Percentiles rank a stretch among this genome's conserved stretches.
phyloP scores from a whole-genome alignment of 805 yeast genomes.

The Cyberlindnera meyerae region DNA sequence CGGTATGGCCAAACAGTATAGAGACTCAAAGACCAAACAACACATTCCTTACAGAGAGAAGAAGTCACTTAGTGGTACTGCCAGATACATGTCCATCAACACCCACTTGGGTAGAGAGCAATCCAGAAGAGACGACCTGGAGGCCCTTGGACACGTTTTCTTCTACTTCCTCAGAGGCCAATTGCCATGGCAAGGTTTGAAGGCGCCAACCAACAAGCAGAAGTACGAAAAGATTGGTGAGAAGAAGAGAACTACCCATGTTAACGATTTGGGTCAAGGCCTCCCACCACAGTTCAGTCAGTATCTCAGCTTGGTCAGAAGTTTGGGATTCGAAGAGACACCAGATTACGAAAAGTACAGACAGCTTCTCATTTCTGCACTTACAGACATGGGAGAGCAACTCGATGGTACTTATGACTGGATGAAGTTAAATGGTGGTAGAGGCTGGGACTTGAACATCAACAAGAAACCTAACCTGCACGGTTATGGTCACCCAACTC shows the following conservation, averaged over 20 bases:
- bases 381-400: slow-evolving; percentile 51
- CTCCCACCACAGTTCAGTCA: slow-evolving; percentile 73
- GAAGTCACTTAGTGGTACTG: slow-evolving; percentile 78
- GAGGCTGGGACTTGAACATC: slow-evolving; percentile 74
- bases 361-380: slow-evolving; percentile 52
- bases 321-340: slow-evolving; percentile 69
- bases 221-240: slow-evolving; percentile 83
- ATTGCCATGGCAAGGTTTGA: slow-evolving; percentile 87
- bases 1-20: slow-evolving; percentile 83
- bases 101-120: slow-evolving; percentile 87
- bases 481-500: slow-evolving; percentile 75
- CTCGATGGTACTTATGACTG: slow-evolving; percentile 75
- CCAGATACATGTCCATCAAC: slow-evolving; percentile 82
- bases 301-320: slow-evolving; percentile 63
- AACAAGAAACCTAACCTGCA: slow-evolving; percentile 77
- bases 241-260: slow-evolving; percentile 66
- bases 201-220: slow-evolving; percentile 79
- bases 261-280: slow-evolving; percentile 53
- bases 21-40: slow-evolving; percentile 74
- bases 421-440: slow-evolving; percentile 75
- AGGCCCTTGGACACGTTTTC: slow-evolving; percentile 77
- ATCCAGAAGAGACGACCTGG: slow-evolving; percentile 77
- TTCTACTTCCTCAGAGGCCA: slow-evolving; percentile 74
- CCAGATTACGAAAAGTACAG: slow-evolving; percentile 72
- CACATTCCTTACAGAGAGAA: slow-evolving; percentile 81